Base-by-base conservation (phyloP, 2,329 filamentous ascomycete species). In the Fusarium hostae region DNA sequence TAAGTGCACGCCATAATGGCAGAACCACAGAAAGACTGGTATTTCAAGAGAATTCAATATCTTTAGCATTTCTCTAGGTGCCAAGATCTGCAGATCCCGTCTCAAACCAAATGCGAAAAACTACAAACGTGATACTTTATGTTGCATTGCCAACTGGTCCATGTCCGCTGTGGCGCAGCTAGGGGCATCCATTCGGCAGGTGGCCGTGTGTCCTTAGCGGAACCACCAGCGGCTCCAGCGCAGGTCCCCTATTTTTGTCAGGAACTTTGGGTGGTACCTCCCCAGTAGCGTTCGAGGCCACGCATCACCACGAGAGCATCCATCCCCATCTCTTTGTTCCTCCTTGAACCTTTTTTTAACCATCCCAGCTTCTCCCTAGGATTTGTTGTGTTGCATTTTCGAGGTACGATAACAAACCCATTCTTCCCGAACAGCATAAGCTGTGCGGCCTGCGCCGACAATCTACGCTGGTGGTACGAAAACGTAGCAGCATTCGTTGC, bases 191-290 rank as follows among this genome's bases (percentile, higher is more conserved):
- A 35, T 41, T 28, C 50, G 43, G 35, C 20, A 50, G 13, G 48
- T 52, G 45, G 26, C 37, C 37, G 39, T 45, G 50, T 64, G 48
- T 56, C 63, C 24, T 35, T 26, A 35, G 26, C 35, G 26, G n/a
- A 37, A 66, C 37, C 43, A n/a, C 66, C 61, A 54, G 59, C 35
- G 28, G 26, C 40, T 44, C 41, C 54, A 59, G 68, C 35, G 35
- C 45, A 55, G 66, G 69, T 72, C 70, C 70, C 70, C 70, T 73
- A 73, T 73, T 72, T 57, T 63, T 45, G 57, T 72, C 62, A 70
- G 66, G 57, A 68, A 60, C 59, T 62, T 60, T 44, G 44, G 54
- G 45, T 18, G 32, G 48, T 63, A 60, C 56, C 51, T 70, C 45
- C 26, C 61, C 58, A 41, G 57, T 50, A 70, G 32, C 59, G 41